A percentile compares a stretch with the other conserved stretches of the same genome.
Evolutionary conservation across 306 rosid species (phyloP).

Genomic region (Comarum palustre): DNA sequence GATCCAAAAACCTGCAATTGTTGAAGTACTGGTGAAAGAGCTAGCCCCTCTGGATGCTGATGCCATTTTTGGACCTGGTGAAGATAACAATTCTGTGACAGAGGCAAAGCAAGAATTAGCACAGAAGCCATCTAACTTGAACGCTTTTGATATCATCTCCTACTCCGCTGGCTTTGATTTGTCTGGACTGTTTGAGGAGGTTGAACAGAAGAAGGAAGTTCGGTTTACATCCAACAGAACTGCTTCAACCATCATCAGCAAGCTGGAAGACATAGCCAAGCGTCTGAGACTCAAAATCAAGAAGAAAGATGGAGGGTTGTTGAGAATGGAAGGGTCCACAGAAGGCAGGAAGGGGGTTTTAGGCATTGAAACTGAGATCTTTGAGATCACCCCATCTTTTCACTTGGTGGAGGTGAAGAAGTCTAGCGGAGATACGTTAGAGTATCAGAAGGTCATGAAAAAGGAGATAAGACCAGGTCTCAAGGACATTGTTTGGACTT

Average conservation of each 20-base stretch:
- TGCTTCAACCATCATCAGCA: conserved; percentile 57
- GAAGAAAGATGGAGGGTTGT: conserved; percentile 70
- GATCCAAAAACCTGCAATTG: conserved; percentile 23
- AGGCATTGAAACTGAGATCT: conserved; percentile 72
- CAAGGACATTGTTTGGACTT: conserved; percentile 80
- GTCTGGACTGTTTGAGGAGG: conserved; percentile 78
- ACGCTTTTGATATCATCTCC: conserved; percentile 92
- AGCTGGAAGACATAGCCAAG: conserved; percentile 75
- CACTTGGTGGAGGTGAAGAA: conserved; percentile 82
- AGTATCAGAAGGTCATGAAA: conserved; percentile 63
- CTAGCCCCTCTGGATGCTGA: conserved; percentile 37
- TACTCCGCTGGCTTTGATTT: conserved; percentile 84
- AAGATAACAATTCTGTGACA: conserved; percentile 29
- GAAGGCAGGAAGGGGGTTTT: conserved; percentile 76
- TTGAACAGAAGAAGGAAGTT: conserved; percentile 53
- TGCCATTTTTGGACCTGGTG: conserved; percentile 42
- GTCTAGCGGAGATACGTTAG: conserved; percentile 70
- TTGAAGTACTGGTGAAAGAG: conserved; percentile 9
- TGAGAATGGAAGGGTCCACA: conserved; percentile 67
- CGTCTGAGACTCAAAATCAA: conserved; percentile 51
- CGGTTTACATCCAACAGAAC: conserved; percentile 68
- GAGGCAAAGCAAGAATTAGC: conserved; percentile 47
- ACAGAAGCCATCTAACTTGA: conserved; percentile 53
- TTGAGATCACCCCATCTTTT: conserved; percentile 67
- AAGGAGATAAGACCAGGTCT: conserved; percentile 79